Base-by-base conservation (phyloP, 345 rosid species). In the Populus tremula region DNA sequence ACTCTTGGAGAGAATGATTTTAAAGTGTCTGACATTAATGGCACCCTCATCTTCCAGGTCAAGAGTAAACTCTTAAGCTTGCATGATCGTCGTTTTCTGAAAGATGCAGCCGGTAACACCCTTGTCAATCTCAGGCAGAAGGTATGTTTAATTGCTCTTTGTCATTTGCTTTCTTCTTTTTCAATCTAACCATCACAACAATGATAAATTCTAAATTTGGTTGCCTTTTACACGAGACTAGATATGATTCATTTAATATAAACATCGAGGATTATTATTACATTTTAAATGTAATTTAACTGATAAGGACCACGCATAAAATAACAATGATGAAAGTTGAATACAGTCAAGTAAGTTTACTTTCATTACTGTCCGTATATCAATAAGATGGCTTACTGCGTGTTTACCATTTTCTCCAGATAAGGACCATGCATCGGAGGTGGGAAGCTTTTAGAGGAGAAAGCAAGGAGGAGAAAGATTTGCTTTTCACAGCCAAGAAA, bases 51-150 rank as follows among this genome's bases (percentile, higher is more conserved):
- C 33, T 84, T 88, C 79, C 79, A 76, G 67, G 80, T 84, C 8
- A 75, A 75, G 66, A 79, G 85, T 21, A 72, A 83, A 17, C 23
- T 76, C n/a, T 9, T 79, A 10, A 79, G 80, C 79, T 1, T 73
- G n/a, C 87, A 75, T 62, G 82, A 79, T 35, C 87, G 82, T 21
- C 87, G 86, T 33, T 4, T 72, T 38, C 25, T 87, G 76, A 71
- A 59, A 27, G 85, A 87, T 64, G 79, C 83, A 23, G 70, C 70
- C 2, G 85, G 87, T 12, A 74, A 71, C 21, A 71, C 84, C 65
- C 69, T 86, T 36, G 82, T 81, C 67, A 73, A 81, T 64, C 80
- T 89, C 75, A 80, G 69, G 36, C 88, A 86, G 54, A 89, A 87
- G 89, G 92, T 89, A 35, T 6, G 18, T 71, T 36, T 31, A 31